Base-by-base conservation (phyloP, 1,284 basidiomycete genomes). In the Anthracocystis walkeri region DNA sequence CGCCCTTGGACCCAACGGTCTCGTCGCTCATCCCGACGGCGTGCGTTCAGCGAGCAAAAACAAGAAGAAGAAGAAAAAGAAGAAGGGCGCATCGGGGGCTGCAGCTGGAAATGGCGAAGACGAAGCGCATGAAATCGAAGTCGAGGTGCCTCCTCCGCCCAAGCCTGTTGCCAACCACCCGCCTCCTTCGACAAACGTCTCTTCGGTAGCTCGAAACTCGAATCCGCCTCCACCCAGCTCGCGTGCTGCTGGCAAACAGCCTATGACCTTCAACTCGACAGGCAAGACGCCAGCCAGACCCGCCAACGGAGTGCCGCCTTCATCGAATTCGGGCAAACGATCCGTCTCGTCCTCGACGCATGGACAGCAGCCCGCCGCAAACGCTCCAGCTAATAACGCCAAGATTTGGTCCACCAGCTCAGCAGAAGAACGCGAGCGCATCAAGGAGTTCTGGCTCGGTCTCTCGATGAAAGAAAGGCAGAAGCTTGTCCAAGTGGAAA, bases 361-460 rank as follows among this genome's bases (percentile, higher is more conserved):
- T 21, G 72, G 62, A 41, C 72, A 69, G 48, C 61, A 61, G 38
- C 63, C 72, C 23, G 55, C 59, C 38, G 49, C 42, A 51, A 58
- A 64, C 29, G 49, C 61, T 2, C 18, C 66, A 7, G 16, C 53
- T 52, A 70, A 57, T 70, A 62, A 69, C 29, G 72, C 77, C 45
- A 68, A 73, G 50, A 75, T 78, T 55, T 80, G 79, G 79, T 78
- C 94, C 92, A 93, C 91, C 82, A 95, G 93, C 69, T 93, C 90
- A 84, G 81, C 90, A 11, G 93, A 97, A 86, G 96, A 99, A 87
- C 90, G 97, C 29, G 95, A 97, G 85, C 90, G 93, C 77, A 98
- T 99, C 87, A 95, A 95, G 85, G 92, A 95, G 83, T 99, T 98
- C 87, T 99, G 96, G 96, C 90, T 97, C 27, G 91, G 90, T 7